Evolutionary conservation across 805 yeast genomes (phyloP).

Genomic region (Sugiyamaella americana): DNA sequence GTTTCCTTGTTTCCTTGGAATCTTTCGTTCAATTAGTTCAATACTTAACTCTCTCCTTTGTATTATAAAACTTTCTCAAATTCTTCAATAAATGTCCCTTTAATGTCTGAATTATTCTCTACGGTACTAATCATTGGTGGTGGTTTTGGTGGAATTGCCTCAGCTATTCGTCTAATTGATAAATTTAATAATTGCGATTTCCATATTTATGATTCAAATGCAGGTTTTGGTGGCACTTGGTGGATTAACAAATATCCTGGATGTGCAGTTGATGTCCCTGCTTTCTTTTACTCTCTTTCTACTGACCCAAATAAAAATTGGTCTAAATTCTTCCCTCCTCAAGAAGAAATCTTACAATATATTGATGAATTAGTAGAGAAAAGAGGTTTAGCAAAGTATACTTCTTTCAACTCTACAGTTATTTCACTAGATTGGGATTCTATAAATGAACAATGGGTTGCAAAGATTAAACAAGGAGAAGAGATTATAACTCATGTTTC

Average conservation of each 20-base stretch:
- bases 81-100: too few species aligned
- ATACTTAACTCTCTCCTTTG: too few species aligned
- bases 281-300: conserved; percentile 26
- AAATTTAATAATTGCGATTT: conserved; percentile 14
- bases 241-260: conserved; percentile 23
- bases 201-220: conserved; percentile 24
- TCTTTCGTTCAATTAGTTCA: too few species aligned
- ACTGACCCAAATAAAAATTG: conserved; percentile 29
- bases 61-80: too few species aligned
- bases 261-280: conserved; percentile 25
- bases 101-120: background rate
- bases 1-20: too few species aligned
- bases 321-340: conserved; percentile 24
- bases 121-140: conserved; percentile 12
- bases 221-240: conserved; percentile 28
- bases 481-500: conserved; percentile 18
- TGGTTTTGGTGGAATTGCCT: conserved; percentile 13
- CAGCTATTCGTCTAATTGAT: conserved; percentile 10
- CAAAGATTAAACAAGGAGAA: conserved; percentile 4
- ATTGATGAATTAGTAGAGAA: conserved; percentile 22
- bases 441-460: conserved; percentile 6
- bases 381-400: conserved; percentile 20
- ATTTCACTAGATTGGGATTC: conserved; percentile 20
- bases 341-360: conserved; percentile 23
- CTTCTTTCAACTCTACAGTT: conserved; percentile 18